A percentile compares a stretch with the other conserved stretches of the same genome.
Conservation (phyloP, 2,329 filamentous ascomycete genomes). For the Ramichloridium luteum region DNA sequence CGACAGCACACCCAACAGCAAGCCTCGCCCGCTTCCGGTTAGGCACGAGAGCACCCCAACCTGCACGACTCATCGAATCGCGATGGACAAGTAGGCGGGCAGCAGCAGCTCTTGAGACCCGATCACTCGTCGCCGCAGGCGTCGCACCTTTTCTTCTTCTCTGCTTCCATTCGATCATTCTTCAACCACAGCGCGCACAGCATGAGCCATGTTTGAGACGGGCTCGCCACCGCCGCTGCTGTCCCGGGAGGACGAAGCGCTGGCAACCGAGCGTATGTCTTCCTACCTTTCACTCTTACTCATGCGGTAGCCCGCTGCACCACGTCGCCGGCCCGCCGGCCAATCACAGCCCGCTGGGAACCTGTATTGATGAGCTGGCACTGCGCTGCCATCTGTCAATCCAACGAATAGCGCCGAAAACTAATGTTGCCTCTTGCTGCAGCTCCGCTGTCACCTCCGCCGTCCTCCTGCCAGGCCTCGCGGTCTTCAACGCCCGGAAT, state of each 20-base stretch:
- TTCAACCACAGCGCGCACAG: too few relatives aligned
- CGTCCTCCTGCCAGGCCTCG: conserved; percentile 17
- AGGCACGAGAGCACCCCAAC: too few relatives aligned
- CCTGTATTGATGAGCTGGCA: conserved; percentile 26
- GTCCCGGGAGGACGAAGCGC: conserved; percentile 10
- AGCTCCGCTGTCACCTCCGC: conserved; percentile 17
- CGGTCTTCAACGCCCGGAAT: conserved; percentile 14
- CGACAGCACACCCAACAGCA: too few relatives aligned
- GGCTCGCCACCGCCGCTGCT: conserved; percentile 15
- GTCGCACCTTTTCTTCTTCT: too few relatives aligned
- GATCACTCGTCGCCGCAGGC: too few relatives aligned
- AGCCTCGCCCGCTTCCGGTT: too few relatives aligned
- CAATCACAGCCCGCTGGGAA: conserved; percentile 16
- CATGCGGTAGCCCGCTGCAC: conserved; percentile 11
- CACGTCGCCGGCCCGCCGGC: conserved; percentile 6
- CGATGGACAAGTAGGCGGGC: too few relatives aligned
- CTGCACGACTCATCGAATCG: too few relatives aligned
- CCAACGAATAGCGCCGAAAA: conserved; percentile 22
- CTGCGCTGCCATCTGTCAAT: conserved; percentile 14
- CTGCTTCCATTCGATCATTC: too few relatives aligned
- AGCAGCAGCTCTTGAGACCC: too few relatives aligned
- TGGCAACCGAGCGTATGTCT: conserved; percentile 15
- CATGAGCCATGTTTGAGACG: conserved; percentile 17
- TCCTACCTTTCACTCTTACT: too few relatives aligned
- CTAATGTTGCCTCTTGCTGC: conserved; percentile 19